phyloP scores from a whole-genome alignment of 2,329 filamentous ascomycete species.

The Cladosporium sphaerospermum region DNA sequence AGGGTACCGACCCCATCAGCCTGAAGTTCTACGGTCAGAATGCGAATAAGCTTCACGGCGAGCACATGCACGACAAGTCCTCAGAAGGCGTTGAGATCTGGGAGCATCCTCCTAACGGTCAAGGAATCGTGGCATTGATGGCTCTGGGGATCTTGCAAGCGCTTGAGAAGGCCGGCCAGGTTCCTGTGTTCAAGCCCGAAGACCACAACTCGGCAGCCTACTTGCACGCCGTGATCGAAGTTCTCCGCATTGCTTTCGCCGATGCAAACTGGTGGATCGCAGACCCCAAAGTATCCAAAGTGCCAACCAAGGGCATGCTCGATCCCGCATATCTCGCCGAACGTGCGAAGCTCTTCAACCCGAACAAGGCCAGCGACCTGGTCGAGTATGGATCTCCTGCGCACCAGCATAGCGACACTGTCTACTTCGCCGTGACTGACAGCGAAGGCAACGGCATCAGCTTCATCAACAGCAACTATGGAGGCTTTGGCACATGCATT shows the following conservation, averaged over 20 bases:
- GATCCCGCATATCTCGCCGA: conserved; percentile 67
- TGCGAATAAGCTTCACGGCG: conserved; percentile 49
- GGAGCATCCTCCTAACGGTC: conserved; percentile 96
- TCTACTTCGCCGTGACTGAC: conserved; percentile 87
- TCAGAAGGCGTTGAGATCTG: conserved; percentile 68
- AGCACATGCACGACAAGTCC: conserved; percentile 39
- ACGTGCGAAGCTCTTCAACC: conserved; percentile 57
- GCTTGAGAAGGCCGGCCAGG: conserved; percentile 67
- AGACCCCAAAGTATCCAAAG: conserved; percentile 66
- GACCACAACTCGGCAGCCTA: conserved; percentile 73
- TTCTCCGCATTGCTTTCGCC: conserved; percentile 80
- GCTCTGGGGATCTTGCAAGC: conserved; percentile 86
- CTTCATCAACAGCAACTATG: conserved; percentile 95
- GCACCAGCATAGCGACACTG: conserved; percentile 80
- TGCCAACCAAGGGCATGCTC: conserved; percentile 66
- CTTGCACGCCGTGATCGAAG: conserved; percentile 81
- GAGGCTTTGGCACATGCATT: conserved; percentile 79
- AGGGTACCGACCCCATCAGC: conserved; percentile 79
- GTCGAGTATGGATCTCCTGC: conserved; percentile 74
- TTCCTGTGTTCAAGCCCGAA: conserved; percentile 60
- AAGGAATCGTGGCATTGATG: conserved; percentile 93
- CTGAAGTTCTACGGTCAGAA: conserved; percentile 49
- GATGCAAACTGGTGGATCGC: conserved; percentile 88
- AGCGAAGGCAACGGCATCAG: conserved; percentile 79
- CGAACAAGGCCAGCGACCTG: conserved; percentile 45